These are phyloP conservation scores for Fusarium acutatum DNA, from an alignment of 2,329 filamentous ascomycete genomes.

Conservation along the genomic window DNA sequence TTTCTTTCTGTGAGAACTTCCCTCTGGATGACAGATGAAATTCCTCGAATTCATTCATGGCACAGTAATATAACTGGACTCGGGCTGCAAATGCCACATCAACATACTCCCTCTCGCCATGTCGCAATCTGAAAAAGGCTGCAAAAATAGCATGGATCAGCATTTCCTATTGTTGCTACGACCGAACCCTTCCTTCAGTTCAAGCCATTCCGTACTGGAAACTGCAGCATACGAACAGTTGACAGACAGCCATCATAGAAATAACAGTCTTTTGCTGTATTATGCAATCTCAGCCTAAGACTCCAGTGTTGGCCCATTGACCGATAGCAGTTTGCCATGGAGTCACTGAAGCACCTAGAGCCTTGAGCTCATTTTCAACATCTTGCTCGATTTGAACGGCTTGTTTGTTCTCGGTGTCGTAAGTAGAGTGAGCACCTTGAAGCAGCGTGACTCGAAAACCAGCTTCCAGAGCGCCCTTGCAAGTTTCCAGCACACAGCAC, in stretches of 20 bases:
- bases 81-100: background rate
- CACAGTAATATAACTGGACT: no score
- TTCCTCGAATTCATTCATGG: background rate
- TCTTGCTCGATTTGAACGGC: conserved; percentile 2
- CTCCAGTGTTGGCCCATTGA: background rate
- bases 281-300: background rate
- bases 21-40: background rate
- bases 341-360: background rate
- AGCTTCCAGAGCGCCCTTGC: conserved; percentile 17
- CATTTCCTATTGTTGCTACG: background rate
- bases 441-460: conserved; percentile 17
- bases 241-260: background rate
- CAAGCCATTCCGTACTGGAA: background rate
- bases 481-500: conserved; percentile 20
- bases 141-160: no score
- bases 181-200: background rate
- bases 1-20: background rate
- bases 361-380: background rate
- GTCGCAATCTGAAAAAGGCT: no score
- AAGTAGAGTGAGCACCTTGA: conserved; percentile 22
- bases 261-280: background rate
- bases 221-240: background rate
- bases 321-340: background rate
- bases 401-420: background rate
- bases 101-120: background rate